Evolutionary conservation across 305 asterid genomes (phyloP).

Genomic region (Solanum hybrid): DNA sequence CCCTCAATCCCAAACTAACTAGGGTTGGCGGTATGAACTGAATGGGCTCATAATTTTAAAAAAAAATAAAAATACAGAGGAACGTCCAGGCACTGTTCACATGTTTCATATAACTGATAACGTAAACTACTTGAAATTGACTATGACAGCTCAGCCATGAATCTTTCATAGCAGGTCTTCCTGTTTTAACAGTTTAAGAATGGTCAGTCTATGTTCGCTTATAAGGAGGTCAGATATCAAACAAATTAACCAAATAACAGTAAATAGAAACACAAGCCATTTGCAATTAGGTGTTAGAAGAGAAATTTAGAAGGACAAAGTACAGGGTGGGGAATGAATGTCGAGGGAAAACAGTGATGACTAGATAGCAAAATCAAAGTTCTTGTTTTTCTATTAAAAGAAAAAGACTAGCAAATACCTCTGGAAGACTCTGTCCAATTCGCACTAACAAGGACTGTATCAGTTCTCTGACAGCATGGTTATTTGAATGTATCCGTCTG

Average conservation of each 20-base stretch:
- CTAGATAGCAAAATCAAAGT: background rate
- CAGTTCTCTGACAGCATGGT: slow-evolving; percentile 81
- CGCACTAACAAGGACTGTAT: slow-evolving; percentile 89
- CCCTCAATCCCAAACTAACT: background rate
- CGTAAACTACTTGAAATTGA: background rate
- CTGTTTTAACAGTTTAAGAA: background rate
- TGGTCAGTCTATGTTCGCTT: background rate
- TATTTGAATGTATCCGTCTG: slow-evolving; percentile 95
- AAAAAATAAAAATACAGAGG: background rate
- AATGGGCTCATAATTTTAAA: background rate
- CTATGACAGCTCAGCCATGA: background rate
- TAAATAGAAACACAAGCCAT: background rate
- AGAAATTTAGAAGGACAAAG: background rate
- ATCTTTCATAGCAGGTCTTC: background rate
- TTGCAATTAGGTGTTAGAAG: background rate
- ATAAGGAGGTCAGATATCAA: background rate
- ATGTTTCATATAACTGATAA: background rate
- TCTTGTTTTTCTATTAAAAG: background rate
- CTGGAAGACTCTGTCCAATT: slow-evolving; percentile 95
- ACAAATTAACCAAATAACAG: background rate
- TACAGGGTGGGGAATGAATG: background rate
- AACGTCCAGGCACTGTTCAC: background rate
- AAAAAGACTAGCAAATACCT: slow-evolving; percentile 33
- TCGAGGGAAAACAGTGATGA: background rate
- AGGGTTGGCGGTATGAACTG: background rate